A percentile compares a stretch with the other conserved stretches of the same genome.
Evolutionary conservation across 1,139 yeast genomes (phyloP).

Genomic region (Magnusiomyces suaveolens): DNA sequence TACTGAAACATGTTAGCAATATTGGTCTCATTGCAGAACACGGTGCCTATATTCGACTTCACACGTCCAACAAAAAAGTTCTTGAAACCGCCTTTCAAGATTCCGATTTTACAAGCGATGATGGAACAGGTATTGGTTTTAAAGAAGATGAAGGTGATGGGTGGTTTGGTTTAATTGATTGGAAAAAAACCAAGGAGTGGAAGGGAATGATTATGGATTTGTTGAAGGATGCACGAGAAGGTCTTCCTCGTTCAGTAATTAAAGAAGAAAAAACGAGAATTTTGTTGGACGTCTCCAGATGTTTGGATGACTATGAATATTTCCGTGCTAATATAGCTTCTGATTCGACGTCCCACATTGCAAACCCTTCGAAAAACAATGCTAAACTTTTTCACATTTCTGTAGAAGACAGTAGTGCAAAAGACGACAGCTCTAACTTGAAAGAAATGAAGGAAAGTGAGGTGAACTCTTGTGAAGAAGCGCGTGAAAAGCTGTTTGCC

Average conservation of each 20-base stretch:
- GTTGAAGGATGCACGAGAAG: constrained; percentile 58
- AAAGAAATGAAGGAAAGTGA: background rate
- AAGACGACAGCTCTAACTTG: no score
- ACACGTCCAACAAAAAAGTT: constrained; percentile 36
- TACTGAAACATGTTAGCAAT: constrained; percentile 56
- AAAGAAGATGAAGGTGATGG: constrained; percentile 24
- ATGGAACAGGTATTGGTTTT: constrained; percentile 35
- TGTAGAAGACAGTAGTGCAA: constrained; percentile 4
- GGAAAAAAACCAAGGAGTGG: constrained; percentile 46
- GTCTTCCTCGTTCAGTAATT: constrained; percentile 69
- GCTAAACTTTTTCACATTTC: constrained; percentile 22
- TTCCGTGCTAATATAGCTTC: no score
- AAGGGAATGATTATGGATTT: constrained; percentile 51
- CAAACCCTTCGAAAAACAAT: constrained; percentile 10
- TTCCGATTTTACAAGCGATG: background rate
- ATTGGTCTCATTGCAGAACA: constrained; percentile 84
- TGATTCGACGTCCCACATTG: background rate
- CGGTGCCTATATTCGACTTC: constrained; percentile 50
- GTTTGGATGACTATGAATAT: constrained; percentile 5
- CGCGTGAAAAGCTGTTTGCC: constrained; percentile 53
- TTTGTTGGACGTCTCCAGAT: constrained; percentile 41
- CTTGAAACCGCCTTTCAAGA: background rate
- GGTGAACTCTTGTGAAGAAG: constrained; percentile 29
- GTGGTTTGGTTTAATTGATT: constrained; percentile 62
- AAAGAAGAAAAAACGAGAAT: constrained; percentile 69